Base-by-base conservation (phyloP, 148 eudicot species). In the Vaccinium corymbosum region DNA sequence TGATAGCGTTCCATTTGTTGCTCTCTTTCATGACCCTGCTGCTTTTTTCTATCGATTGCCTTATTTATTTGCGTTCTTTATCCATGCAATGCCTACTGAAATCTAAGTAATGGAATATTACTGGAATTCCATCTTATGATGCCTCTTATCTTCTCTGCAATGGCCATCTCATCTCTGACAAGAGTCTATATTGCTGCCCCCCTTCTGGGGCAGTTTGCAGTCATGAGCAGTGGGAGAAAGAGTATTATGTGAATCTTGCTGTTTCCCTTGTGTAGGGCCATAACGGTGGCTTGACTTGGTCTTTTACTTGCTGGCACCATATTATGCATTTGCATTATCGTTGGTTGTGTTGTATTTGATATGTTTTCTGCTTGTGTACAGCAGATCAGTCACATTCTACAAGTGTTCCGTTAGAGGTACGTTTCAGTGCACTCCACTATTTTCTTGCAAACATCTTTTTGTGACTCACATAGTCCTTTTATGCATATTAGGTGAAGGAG, bases 401-500 rank as follows among this genome's bases (percentile, higher is more conserved):
- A 78, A 88, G 82, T 82, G 83, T 83, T 29, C 72, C 83, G 0
- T 62, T 51, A 22, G 91, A 88, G 91, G 91, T 91, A 84, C 42
- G 80, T 56, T 38, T 75, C 15, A 1, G 76, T 20, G 85, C 56
- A 46, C 59, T 25, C 48, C 27, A 8, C 32, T 13, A 66, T 51
- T n/a, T 52, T 6, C 6, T 53, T 29, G 35, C 25, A 15, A 22
- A 14, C 20, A 20, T 12, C 57, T 48, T 52, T 49, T 14, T 20
- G 3, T 66, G 66, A 20, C 19, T 80, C 77, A 50, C 48, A 9
- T 75, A 13, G n/a, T 51, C 20, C 27, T 57, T 38, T 56, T 68
- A 52, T 76, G 22, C 82, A 53, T 57, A 76, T 84, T 82, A 96
- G 99, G 91, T 84, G 19, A 91, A 94, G 84, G 92, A 89, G 78